A percentile compares a stretch with the other conserved stretches of the same genome.
Conservation (phyloP, 2,329 filamentous ascomycete species). For the Stachybotrys chartarum region DNA sequence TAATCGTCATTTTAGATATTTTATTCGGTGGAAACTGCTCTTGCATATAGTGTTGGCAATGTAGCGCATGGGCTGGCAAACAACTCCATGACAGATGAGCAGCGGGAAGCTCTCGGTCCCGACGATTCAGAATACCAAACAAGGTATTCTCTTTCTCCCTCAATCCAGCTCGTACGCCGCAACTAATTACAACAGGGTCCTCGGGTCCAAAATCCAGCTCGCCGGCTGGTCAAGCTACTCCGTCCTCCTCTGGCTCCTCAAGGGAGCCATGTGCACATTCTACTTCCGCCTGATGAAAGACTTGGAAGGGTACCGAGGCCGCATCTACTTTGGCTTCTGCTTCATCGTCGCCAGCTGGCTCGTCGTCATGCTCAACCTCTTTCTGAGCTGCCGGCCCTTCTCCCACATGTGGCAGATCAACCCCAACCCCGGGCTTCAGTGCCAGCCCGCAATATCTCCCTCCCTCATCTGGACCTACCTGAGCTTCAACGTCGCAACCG, state of each 20-base stretch:
- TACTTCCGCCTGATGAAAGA: slow-evolving; percentile 45
- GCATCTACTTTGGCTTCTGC: slow-evolving; percentile 42
- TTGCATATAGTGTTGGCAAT: slow-evolving; percentile 43
- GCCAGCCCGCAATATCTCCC: slow-evolving; percentile 42
- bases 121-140: slow-evolving; percentile 35
- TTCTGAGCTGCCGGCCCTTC: slow-evolving; percentile 46
- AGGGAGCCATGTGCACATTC: slow-evolving; percentile 49
- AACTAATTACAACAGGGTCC: slow-evolving; percentile 24
- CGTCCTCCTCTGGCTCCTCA: slow-evolving; percentile 46
- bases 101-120: slow-evolving; percentile 36
- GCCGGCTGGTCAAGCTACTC: slow-evolving; percentile 49
- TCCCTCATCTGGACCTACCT: slow-evolving; percentile 45
- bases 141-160: slow-evolving; percentile 14
- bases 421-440: slow-evolving; percentile 45
- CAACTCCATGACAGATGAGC: slow-evolving; percentile 45
- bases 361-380: slow-evolving; percentile 38
- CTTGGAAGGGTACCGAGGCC: slow-evolving; percentile 30
- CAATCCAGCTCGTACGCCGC: too few relatives aligned
- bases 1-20: slow-evolving; percentile 30
- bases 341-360: slow-evolving; percentile 43
- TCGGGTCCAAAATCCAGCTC: slow-evolving; percentile 50
- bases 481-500: slow-evolving; percentile 45
- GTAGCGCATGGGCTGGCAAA: slow-evolving; percentile 46
- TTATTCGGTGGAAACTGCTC: slow-evolving; percentile 41
- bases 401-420: slow-evolving; percentile 51